phyloP scores from a whole-genome alignment of 441 rosid genomes.

The Pelargonium australe region DNA sequence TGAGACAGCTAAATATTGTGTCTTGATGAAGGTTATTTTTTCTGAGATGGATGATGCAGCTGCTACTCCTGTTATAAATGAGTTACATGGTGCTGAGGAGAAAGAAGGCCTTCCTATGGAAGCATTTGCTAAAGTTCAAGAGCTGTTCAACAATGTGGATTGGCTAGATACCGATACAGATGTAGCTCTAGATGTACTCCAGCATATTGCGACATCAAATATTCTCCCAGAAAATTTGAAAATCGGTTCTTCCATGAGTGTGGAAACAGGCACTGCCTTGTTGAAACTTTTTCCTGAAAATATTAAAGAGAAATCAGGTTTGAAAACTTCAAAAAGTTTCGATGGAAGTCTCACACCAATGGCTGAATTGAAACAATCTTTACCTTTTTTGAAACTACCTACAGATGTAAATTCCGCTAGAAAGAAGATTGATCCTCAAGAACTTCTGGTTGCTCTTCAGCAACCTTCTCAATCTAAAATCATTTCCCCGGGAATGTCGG shows the following conservation, averaged over 20 bases:
- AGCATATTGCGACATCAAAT: constrained; percentile 46
- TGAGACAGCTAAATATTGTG: constrained; percentile 25
- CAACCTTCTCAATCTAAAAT: constrained; percentile 47
- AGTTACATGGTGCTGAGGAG: constrained; percentile 51
- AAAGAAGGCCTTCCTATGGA: constrained; percentile 73
- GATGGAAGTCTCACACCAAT: constrained; percentile 23
- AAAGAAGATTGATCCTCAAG: constrained; percentile 38
- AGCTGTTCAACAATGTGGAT: constrained; percentile 57
- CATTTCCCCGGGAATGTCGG: constrained; percentile 43
- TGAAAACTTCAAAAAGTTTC: constrained; percentile 30
- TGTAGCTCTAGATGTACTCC: constrained; percentile 46
- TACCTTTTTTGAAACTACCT: constrained; percentile 24
- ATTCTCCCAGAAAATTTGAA: constrained; percentile 47
- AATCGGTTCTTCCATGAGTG: constrained; percentile 33
- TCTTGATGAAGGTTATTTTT: constrained; percentile 61
- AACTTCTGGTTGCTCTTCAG: constrained; percentile 44
- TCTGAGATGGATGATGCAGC: constrained; percentile 64
- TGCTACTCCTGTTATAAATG: constrained; percentile 43
- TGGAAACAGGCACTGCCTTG: constrained; percentile 27
- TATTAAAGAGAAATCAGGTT: constrained; percentile 33
- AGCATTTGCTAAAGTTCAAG: constrained; percentile 77
- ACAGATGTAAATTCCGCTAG: constrained; percentile 31
- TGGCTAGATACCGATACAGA: constrained; percentile 58
- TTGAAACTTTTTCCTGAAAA: constrained; percentile 37
- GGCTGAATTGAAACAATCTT: constrained; percentile 28